phyloP scores from a whole-genome alignment of 106 monocot species.

The Dendrobium catenatum region DNA sequence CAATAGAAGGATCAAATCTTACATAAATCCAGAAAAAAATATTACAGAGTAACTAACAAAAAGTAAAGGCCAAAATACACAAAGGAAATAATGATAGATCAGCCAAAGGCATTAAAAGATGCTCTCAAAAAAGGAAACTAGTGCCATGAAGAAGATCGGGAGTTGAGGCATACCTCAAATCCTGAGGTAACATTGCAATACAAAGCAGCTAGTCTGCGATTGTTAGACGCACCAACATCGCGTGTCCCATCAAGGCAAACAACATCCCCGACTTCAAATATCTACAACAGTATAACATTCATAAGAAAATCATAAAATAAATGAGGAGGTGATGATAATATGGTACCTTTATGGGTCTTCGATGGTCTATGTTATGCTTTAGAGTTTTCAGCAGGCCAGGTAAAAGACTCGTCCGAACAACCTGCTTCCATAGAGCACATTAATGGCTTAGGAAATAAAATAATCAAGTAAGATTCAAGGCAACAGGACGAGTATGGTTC shows the following conservation, averaged over 20 bases:
- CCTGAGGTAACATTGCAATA: slow-evolving; percentile 69
- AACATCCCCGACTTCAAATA: slow-evolving; percentile 99
- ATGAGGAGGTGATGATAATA: not conserved
- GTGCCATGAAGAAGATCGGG: too few species aligned
- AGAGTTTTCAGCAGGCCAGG: slow-evolving; percentile 72
- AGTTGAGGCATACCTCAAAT: slow-evolving; percentile 55
- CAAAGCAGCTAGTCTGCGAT: slow-evolving; percentile 69
- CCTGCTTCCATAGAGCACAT: slow-evolving; percentile 30
- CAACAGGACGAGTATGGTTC: not conserved
- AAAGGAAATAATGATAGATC: not conserved
- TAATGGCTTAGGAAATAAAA: not conserved
- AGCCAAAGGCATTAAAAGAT: not conserved
- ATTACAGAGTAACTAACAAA: too few species aligned
- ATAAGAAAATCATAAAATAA: not conserved
- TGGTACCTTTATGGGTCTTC: slow-evolving; percentile 83
- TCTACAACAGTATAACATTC: slow-evolving; percentile 29
- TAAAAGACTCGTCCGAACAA: slow-evolving; percentile 84
- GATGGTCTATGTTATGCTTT: slow-evolving; percentile 80
- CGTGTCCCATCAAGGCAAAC: slow-evolving; percentile 40
- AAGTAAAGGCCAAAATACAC: not conserved
- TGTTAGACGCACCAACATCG: slow-evolving; percentile 93
- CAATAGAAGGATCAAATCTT: too few species aligned
- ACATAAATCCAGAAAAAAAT: too few species aligned
- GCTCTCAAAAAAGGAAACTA: not conserved
- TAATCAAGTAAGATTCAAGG: not conserved